These are phyloP conservation scores for Mytilinidion resinicola DNA, from an alignment of 495 filamentous ascomycete species.

Conservation along the genomic window DNA sequence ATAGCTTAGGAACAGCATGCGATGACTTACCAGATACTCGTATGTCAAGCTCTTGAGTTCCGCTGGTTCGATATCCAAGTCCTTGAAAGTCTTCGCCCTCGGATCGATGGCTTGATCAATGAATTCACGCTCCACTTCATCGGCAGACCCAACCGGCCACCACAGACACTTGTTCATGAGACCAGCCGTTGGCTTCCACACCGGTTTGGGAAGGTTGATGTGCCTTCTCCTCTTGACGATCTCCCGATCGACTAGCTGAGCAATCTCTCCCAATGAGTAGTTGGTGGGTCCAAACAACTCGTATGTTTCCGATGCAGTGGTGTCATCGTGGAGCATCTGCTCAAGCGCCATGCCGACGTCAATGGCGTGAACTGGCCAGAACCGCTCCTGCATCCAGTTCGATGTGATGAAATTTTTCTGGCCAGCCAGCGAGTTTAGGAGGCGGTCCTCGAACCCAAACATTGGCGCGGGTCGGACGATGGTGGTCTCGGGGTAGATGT, in stretches of 20 bases:
- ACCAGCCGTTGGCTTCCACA: constrained; percentile 65
- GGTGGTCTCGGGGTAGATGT: constrained; percentile 95
- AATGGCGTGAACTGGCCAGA: constrained; percentile 73
- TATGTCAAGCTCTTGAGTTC: constrained; percentile 78
- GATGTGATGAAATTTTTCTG: constrained; percentile 74
- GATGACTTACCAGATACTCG: constrained; percentile 75
- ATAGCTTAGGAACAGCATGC: not conserved
- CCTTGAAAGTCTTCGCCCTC: constrained; percentile 89
- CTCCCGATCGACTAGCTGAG: constrained; percentile 80
- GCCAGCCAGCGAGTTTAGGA: constrained; percentile 79
- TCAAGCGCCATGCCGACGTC: constrained; percentile 88
- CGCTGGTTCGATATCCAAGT: constrained; percentile 79
- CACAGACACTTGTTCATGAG: constrained; percentile 73
- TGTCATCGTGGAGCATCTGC: constrained; percentile 82
- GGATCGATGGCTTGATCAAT: constrained; percentile 89
- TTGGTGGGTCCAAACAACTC: constrained; percentile 93
- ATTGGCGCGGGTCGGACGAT: constrained; percentile 92
- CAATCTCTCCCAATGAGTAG: constrained; percentile 83
- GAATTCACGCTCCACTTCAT: constrained; percentile 89
- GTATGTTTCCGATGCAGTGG: constrained; percentile 79
- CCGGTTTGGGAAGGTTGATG: constrained; percentile 79
- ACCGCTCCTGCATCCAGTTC: constrained; percentile 88
- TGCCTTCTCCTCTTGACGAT: constrained; percentile 84
- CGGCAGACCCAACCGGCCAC: constrained; percentile 80
- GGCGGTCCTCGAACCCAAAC: constrained; percentile 89